Evolutionary conservation across 805 yeast species (phyloP), one percentile per base, ranked within the genome.

Genomic region (Yarrowia sp.): DNA sequence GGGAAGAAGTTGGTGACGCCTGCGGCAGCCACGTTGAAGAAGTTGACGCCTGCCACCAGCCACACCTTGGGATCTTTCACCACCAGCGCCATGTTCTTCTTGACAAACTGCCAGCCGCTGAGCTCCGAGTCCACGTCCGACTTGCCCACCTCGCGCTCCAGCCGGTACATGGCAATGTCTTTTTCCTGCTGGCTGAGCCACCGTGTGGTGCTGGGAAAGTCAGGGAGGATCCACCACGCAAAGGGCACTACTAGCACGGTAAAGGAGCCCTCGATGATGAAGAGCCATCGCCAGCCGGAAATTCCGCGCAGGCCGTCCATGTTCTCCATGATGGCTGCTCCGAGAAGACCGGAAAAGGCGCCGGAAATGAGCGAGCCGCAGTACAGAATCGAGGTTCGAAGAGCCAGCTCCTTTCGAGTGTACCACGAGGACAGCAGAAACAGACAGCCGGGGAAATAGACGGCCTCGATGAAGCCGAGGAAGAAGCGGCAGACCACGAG

Each of bases 1-100:
- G 89, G 89, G 79, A 85, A 86, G 74, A 84, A 85, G 73, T 85
- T 83, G 19, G 87, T 84, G 52, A 85, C 87, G 74, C 88, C 87
- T 70, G 86, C 83, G 44, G 88, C 87, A 36, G 86, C 86, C 64
- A 84, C 88, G 33, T 82, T 75, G 75, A 80, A 81, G 49, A 71
- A 71, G 67, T 73, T 60, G 46, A 72, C 64, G 4, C 67, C 68
- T 15, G 68, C 47, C 14, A 68, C 65, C n/a, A 66, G 58, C 66
- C 71, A 67, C 9, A 72, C 72, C 64, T 74, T 74, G 50, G 52
- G 49, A 60, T 74, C 76, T 9, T 50, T 64, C 34, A 70, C 36
- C 2, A 76, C 75, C 56, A 71, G 43, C 19, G 24, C 30, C 38
- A 68, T 8, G 33, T 56, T 56, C 40, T 58, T 42, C 20, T 53